phyloP scores from a whole-genome alignment of 768 basidiomycete species.

The Leucogyrophana mollusca region DNA sequence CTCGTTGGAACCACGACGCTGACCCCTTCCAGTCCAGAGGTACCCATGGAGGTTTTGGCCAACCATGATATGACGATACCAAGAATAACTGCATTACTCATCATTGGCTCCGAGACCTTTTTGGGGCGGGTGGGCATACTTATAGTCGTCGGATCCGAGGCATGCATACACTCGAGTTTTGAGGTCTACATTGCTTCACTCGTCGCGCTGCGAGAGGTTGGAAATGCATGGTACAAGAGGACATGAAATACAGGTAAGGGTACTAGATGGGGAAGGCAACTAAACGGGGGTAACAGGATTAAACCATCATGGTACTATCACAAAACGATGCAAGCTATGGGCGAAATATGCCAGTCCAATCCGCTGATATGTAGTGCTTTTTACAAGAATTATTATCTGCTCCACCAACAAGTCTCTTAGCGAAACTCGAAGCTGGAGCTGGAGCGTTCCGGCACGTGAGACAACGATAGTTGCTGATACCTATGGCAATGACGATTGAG shows the following conservation, averaged over 20 bases:
- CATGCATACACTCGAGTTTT: too few relatives aligned
- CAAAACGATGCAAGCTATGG: background rate
- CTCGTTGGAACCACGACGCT: too few relatives aligned
- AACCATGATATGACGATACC: too few relatives aligned
- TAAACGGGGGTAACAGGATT: conserved; percentile 4
- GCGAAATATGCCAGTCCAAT: conserved; percentile 4
- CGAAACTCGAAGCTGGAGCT: conserved; percentile 88
- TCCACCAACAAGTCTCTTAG: conserved; percentile 33
- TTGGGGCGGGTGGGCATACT: too few relatives aligned
- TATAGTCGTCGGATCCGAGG: too few relatives aligned
- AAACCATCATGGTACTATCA: background rate
- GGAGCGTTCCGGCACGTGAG: conserved; percentile 71
- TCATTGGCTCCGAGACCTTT: too few relatives aligned
- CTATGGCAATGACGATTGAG: conserved; percentile 35
- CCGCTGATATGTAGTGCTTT: conserved; percentile 5
- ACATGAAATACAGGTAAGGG: conserved; percentile 1
- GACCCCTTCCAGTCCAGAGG: too few relatives aligned
- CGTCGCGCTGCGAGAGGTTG: too few relatives aligned
- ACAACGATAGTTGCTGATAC: conserved; percentile 86
- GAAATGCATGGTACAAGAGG: background rate
- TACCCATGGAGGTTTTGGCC: too few relatives aligned
- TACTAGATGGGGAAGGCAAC: conserved; percentile 1
- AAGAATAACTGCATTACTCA: too few relatives aligned
- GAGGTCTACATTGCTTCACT: too few relatives aligned
- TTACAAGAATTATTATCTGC: background rate